Evolutionary conservation across 345 rosid genomes (phyloP), one percentile per base, ranked within the genome.

Genomic region (Geranium brycei): DNA sequence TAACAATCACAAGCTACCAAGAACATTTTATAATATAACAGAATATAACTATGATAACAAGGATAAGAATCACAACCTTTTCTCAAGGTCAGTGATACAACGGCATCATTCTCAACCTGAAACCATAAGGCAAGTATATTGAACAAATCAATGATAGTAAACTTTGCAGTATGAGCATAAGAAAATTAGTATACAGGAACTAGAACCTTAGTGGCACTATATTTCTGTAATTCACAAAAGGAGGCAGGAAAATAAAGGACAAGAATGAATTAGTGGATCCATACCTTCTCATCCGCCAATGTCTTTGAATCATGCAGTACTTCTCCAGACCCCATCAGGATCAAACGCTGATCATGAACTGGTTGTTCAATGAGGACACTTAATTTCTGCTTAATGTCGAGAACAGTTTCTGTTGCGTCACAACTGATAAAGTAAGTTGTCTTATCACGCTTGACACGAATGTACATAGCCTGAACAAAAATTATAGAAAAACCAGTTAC

Each of bases 101-200:
- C 85, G 47, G 89, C 89, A 74, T 93, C 99, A 72, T 93, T 93
- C 81, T 93, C 97, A 70, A 93, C 95, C 98, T 92, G 87, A 58
- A 81, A 71, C 75, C 57, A 69, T 10, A 62, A 10, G 32, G 31
- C 6, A 63, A 66, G 60, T 47, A 41, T 62, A 51, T 56, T 23
- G 16, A 14, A 61, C 0, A 32, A 4, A 8, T 59, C 15, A 67
- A 60, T 18, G 19, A 23, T 19, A 5, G 31, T 18, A 59, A 19
- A 11, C 14, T 59, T 14, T 7, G 14, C 12, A 19, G 8, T 59
- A 59, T 13, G 31, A 59, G 61, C 35, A 59, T 4, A 59, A 59
- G 61, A 70, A 64, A 51, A 58, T 41, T 58, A 30, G 53, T 57
- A 19, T 8, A 28, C 16, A 17, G 31, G 55, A 64, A 3, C 30